Evolutionary conservation across 2,329 filamentous ascomycete species (phyloP).

Genomic region (Penicillium sp.): DNA sequence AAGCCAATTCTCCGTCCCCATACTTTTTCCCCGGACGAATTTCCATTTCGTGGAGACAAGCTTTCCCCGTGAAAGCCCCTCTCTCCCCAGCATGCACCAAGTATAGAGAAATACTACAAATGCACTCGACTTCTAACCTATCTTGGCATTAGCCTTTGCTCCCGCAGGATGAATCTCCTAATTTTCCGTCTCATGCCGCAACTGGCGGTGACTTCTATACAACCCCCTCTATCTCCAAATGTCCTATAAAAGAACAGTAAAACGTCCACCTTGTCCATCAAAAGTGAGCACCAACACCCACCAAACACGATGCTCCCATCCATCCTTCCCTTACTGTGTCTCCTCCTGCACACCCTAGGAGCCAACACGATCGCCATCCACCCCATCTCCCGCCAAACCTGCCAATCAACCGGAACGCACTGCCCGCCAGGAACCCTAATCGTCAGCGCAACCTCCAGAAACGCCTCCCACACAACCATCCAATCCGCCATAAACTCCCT

Average conservation of each 20-base stretch:
- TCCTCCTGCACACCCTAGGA: background rate
- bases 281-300: background rate
- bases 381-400: conserved; percentile 17
- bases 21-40: conserved; percentile 13
- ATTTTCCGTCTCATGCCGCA: conserved; percentile 1
- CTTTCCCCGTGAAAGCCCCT: conserved; percentile 5
- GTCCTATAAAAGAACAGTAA: background rate
- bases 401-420: conserved; percentile 24
- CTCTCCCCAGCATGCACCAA: background rate
- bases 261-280: background rate
- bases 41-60: conserved; percentile 16
- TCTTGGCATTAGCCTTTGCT: background rate
- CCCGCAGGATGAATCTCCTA: background rate
- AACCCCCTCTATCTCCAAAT: background rate
- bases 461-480: conserved; percentile 38
- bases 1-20: conserved; percentile 21
- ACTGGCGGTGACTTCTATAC: background rate
- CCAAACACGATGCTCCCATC: background rate
- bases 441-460: conserved; percentile 25
- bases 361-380: conserved; percentile 7
- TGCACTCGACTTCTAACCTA: background rate
- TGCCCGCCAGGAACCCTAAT: conserved; percentile 31
- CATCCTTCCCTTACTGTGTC: background rate
- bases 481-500: conserved; percentile 51
- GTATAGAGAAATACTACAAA: too few relatives aligned